Base-by-base conservation (phyloP, 805 yeast species). In the Grigorovia jiainica region DNA sequence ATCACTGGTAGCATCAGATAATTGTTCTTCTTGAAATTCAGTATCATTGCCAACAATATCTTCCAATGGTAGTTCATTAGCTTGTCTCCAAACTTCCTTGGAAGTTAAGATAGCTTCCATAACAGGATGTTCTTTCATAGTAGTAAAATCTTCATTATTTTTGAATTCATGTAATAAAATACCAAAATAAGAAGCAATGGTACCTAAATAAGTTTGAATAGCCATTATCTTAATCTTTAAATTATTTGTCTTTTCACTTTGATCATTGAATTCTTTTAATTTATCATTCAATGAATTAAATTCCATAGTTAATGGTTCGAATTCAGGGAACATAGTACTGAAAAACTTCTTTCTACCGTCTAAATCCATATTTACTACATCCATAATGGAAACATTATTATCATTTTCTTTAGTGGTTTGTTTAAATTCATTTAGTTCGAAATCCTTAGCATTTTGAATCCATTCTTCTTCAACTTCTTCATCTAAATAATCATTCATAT, bases 71-170 rank as follows among this genome's bases (percentile, higher is more conserved):
- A 80, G 57, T 46, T 68, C 75, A 37, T 65, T 70, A 4, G 94
- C 95, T 53, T 83, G 89, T 57, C 92, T 75, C 95, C 96, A 89
- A 15, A 85, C 72, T 55, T 90, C 96, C 50, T 94, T 73, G 3
- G 92, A 72, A 41, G 82, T 78, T 41, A 90, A 66, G 27, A 90
- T 79, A 23, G 82, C 75, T 54, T 85, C 87, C 96, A 92, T 90
- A 2, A 90, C 81, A 3, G 90, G 83, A 50, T 83, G 90, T 43
- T 86, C 94, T 52, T 86, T 87, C 82, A 89, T 78, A 9, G 75
- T 65, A 27, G 68, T 58, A 46, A 78, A 73, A 3, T 71, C 67
- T 40, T 77, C 82, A 21, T 76, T 79, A 18, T 67, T 66, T 35
- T 66, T 63, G 32, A 80, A 55, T 36, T 75, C 72, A 31, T 78